Conservation (phyloP, 2,329 filamentous ascomycete species). For the Exophiala xenobiotica region DNA sequence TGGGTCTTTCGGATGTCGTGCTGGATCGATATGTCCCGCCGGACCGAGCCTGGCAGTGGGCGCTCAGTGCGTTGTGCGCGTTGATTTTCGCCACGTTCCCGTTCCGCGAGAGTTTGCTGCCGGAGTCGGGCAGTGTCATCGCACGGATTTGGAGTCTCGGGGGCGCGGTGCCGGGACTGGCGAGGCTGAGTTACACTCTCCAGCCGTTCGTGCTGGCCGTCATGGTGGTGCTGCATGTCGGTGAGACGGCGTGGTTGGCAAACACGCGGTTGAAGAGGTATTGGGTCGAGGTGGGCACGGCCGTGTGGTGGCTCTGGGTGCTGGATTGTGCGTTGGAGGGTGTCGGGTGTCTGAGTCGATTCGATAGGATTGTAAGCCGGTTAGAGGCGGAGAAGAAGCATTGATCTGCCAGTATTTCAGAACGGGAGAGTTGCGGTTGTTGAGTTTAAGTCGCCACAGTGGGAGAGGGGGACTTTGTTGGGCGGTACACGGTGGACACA, state of each 20-base stretch:
- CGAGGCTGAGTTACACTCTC: slow-evolving; percentile 57
- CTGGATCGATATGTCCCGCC: slow-evolving; percentile 55
- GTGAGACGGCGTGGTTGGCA: slow-evolving; percentile 58
- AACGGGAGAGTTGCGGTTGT: too few relatives aligned
- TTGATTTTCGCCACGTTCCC: slow-evolving; percentile 56
- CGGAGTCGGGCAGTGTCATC: slow-evolving; percentile 45
- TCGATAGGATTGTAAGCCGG: slow-evolving; percentile 11
- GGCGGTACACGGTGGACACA: too few relatives aligned
- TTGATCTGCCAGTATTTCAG: background rate
- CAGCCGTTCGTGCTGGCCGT: slow-evolving; percentile 59
- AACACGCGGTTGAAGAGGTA: slow-evolving; percentile 49
- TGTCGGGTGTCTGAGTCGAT: slow-evolving; percentile 8
- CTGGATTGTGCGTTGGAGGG: slow-evolving; percentile 55
- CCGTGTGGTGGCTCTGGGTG: slow-evolving; percentile 57
- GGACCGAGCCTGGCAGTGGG: slow-evolving; percentile 17
- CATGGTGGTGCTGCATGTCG: slow-evolving; percentile 63
- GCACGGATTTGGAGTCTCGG: slow-evolving; percentile 52
- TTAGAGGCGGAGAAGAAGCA: slow-evolving; percentile 12
- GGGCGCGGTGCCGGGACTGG: slow-evolving; percentile 56
- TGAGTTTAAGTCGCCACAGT: too few relatives aligned
- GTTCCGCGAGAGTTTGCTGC: slow-evolving; percentile 54
- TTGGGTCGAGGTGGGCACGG: slow-evolving; percentile 50
- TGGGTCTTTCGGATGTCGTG: slow-evolving; percentile 60
- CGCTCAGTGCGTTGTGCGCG: slow-evolving; percentile 27
- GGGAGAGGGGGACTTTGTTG: background rate